phyloP scores from a whole-genome alignment of 2,329 filamentous ascomycete genomes.

The Penicillium fuscoglaucum region DNA sequence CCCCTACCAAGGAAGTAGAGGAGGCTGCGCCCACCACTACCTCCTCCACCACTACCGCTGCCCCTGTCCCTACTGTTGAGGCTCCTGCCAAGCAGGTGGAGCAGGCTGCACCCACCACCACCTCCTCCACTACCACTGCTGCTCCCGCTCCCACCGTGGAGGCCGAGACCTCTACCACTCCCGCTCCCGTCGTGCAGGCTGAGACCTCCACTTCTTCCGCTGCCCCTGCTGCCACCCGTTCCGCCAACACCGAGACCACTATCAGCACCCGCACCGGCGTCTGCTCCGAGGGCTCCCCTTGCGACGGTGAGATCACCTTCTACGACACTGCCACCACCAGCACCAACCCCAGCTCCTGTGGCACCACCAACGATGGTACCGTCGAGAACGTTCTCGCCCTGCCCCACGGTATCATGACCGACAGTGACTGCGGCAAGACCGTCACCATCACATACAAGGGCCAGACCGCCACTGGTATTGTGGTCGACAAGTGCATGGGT shows the following conservation, averaged over 20 bases:
- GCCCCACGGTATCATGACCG: conserved; percentile 63
- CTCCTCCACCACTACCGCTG: conserved; percentile 9
- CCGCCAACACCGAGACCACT: conserved; percentile 5
- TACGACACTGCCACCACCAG: conserved; percentile 68
- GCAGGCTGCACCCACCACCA: conserved; percentile 12
- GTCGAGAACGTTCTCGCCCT: conserved; percentile 68
- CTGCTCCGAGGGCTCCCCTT: conserved; percentile 31
- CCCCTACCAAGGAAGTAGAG: not conserved
- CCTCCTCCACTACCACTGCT: conserved; percentile 11
- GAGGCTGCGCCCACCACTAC: conserved; percentile 14
- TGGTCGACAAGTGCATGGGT: conserved; percentile 75
- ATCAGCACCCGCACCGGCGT: conserved; percentile 24
- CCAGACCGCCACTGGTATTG: conserved; percentile 57
- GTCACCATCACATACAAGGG: conserved; percentile 65
- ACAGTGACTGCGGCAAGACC: conserved; percentile 69
- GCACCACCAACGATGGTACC: conserved; percentile 58
- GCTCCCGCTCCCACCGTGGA: conserved; percentile 9
- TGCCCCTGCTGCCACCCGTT: not conserved
- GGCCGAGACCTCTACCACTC: conserved; percentile 9
- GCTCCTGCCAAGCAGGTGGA: not conserved
- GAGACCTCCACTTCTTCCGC: not conserved
- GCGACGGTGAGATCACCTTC: conserved; percentile 69
- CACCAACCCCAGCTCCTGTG: conserved; percentile 54
- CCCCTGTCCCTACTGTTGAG: conserved; percentile 5
- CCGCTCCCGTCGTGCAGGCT: conserved; percentile 3